These are phyloP conservation scores for Pseudogymnoascus destructans DNA, from an alignment of 2,329 filamentous ascomycete species.

Conservation along the genomic window DNA sequence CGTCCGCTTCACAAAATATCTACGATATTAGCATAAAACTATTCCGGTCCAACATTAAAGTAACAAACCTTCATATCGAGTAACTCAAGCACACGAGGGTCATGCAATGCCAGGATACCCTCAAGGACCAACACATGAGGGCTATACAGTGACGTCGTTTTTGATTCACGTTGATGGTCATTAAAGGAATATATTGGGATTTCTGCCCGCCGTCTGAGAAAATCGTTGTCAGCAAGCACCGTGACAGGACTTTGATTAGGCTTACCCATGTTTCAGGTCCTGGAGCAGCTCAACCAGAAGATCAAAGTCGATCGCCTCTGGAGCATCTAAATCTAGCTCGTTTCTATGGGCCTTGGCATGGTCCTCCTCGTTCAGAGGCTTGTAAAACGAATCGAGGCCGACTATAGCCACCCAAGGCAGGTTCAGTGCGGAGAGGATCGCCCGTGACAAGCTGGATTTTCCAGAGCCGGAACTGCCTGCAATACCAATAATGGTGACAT, in stretches of 20 bases:
- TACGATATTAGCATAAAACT: constrained; percentile 19
- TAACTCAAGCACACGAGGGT: constrained; percentile 70
- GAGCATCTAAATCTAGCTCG: constrained; percentile 92
- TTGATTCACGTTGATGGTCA: constrained; percentile 66
- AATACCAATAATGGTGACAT: constrained; percentile 92
- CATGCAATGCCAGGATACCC: constrained; percentile 90
- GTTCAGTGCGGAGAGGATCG: constrained; percentile 80
- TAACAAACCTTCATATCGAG: constrained; percentile 68
- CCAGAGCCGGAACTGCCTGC: constrained; percentile 89
- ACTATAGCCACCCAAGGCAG: constrained; percentile 96
- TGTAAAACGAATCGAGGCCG: constrained; percentile 98
- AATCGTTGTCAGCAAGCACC: neutral
- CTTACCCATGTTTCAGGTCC: constrained; percentile 83
- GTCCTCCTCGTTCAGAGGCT: constrained; percentile 66
- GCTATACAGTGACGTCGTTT: constrained; percentile 85
- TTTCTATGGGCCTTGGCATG: constrained; percentile 73
- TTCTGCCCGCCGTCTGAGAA: constrained; percentile 47
- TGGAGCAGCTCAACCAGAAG: constrained; percentile 63
- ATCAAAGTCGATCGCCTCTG: constrained; percentile 91
- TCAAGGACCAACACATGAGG: constrained; percentile 92
- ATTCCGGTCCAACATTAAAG: constrained; percentile 1
- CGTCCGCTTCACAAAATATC: constrained; percentile 95
- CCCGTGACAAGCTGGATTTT: constrained; percentile 86
- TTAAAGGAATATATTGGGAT: constrained; percentile 93
- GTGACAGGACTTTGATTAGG: neutral